These are phyloP conservation scores for Diplodia mutila DNA, from an alignment of 2,329 filamentous ascomycete species.

Conservation along the genomic window DNA sequence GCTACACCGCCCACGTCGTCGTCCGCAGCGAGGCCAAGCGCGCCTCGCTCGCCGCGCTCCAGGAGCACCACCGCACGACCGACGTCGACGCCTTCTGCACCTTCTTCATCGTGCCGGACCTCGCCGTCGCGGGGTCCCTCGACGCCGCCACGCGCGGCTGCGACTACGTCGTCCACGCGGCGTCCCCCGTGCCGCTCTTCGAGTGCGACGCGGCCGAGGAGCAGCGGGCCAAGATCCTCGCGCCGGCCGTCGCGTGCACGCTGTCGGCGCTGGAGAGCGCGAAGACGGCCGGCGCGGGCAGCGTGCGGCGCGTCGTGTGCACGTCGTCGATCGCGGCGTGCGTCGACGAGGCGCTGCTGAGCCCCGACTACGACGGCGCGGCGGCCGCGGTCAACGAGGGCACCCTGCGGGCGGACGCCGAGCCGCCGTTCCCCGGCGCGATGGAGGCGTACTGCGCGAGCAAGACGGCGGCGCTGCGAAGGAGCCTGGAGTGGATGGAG, in stretches of 20 bases:
- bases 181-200: conserved; percentile 26
- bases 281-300: conserved; percentile 3
- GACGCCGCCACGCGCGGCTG: conserved; percentile 40
- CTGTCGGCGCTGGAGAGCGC: conserved; percentile 25
- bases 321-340: conserved; percentile 25
- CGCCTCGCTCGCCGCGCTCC: conserved; percentile 16
- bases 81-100: conserved; percentile 21
- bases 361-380: neutral
- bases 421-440: neutral
- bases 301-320: conserved; percentile 27
- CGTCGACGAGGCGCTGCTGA: neutral
- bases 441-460: conserved; percentile 4
- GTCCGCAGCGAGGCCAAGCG: conserved; percentile 31
- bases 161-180: conserved; percentile 28
- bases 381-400: neutral
- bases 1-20: conserved; percentile 38
- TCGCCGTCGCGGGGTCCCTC: conserved; percentile 41
- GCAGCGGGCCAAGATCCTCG: conserved; percentile 1
- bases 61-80: neutral
- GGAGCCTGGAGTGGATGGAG: neutral
- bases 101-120: conserved; percentile 41
- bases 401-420: neutral
- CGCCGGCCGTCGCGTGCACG: conserved; percentile 26
- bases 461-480: conserved; percentile 16
- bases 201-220: conserved; percentile 21